Evolutionary conservation across 2,329 filamentous ascomycete genomes (phyloP).

Genomic region (Stemphylium lycopersici): DNA sequence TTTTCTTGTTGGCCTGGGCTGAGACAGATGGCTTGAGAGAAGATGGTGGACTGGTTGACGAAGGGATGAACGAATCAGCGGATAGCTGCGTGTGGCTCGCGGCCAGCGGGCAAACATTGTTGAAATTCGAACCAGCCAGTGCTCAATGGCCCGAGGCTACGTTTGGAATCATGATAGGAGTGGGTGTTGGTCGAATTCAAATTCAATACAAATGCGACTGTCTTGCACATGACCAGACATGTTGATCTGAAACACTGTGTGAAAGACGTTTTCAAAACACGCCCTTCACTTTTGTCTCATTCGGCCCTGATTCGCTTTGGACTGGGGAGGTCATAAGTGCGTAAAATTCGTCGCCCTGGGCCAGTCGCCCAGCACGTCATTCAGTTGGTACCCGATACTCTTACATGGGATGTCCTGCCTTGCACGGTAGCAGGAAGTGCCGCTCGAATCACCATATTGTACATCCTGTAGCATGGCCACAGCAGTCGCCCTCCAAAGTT

Average conservation of each 20-base stretch:
- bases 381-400: neutral
- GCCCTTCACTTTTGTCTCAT: too few species aligned
- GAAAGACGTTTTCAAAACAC: neutral
- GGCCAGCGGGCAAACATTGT: constrained; percentile 13
- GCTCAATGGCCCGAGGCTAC: neutral
- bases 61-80: constrained; percentile 12
- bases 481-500: neutral
- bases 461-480: constrained; percentile 4
- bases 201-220: neutral
- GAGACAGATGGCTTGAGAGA: constrained; percentile 25
- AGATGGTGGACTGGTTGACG: constrained; percentile 15
- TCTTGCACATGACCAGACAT: neutral
- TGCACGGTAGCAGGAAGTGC: neutral
- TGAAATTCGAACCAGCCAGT: neutral
- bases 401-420: neutral
- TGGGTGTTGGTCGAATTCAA: neutral
- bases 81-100: constrained; percentile 7
- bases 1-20: constrained; percentile 24
- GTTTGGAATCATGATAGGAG: neutral
- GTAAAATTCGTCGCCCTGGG: neutral
- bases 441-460: neutral
- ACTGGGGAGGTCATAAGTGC: neutral
- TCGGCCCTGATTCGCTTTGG: neutral
- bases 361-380: neutral
- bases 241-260: neutral